Base-by-base conservation (phyloP, 768 basidiomycete species). In the Mycena capillaripes region DNA sequence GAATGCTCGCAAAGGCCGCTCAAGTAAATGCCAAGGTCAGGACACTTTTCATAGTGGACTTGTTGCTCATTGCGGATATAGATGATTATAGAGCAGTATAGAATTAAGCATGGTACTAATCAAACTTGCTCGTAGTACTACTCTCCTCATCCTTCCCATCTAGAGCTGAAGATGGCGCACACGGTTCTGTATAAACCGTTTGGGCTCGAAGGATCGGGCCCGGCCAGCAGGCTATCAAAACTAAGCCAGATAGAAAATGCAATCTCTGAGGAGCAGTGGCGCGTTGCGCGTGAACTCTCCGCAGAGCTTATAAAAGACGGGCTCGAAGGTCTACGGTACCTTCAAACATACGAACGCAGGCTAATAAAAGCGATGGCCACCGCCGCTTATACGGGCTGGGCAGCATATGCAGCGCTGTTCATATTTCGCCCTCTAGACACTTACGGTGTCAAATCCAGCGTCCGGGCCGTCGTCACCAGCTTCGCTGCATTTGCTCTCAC, bases 281-380 rank as follows among this genome's bases (percentile, higher is more conserved):
- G 77, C 14, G 80, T 84, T n/a, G 90, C 89, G 0, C 88, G 91
- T 38, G 74, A 78, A 14, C 78, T 80, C 27, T 90, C 92, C 1
- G 78, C 82, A 3, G 80, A 86, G 23, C 84, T 95, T 14, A 91
- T 94, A 53, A 70, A 85, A 40, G 75, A 83, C 14, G 84, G 87
- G 8, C 82, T 95, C 6, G 81, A 84, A 42, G 95, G 94, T 0
- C 81, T 95, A 36, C 89, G 91, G 34, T 96, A 96, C 77, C 87
- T 96, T 6, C 93, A 96, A 80, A 95, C 93, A 78, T 96, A 96
- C 79, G 94, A 97, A 78, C 90, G 93, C 21, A 83, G 89, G 34
- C 81, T 96, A 53, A 91, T 97, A 32, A 89, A 91, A 19, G 82
- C 77, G 3, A 90, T 96, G 72, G 95, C 95, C 60, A 87, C 87